Conservation (phyloP, 202 grass and related monocot genomes). For the Panicum virgatum region DNA sequence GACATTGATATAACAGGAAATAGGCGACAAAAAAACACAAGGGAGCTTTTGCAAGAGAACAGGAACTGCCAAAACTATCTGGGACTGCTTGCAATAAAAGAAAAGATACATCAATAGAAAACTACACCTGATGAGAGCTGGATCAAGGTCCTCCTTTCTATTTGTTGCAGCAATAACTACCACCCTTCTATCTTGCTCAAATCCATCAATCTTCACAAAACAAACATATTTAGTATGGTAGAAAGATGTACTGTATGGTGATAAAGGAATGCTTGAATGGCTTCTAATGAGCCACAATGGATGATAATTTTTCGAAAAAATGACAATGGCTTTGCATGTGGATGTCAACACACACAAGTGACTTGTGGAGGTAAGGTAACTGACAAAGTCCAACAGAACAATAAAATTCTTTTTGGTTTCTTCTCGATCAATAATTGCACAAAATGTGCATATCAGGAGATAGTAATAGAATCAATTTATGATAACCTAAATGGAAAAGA, state of each 20-base stretch:
- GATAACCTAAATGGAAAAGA: background rate
- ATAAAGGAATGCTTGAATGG: background rate
- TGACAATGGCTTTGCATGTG: background rate
- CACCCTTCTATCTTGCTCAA: slow-evolving; percentile 78
- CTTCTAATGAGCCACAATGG: background rate
- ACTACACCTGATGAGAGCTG: slow-evolving; percentile 85
- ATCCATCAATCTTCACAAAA: slow-evolving; percentile 88
- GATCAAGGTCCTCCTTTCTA: slow-evolving; percentile 97
- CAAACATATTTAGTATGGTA: slow-evolving; percentile 11
- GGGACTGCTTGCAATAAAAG: slow-evolving; percentile 20
- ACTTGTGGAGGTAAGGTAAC: background rate
- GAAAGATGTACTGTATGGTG: background rate
- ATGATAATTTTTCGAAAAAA: background rate
- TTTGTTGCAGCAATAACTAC: slow-evolving; percentile 98
- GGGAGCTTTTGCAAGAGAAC: slow-evolving; percentile 17
- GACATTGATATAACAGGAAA: background rate
- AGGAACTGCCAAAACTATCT: slow-evolving; percentile 20
- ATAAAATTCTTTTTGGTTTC: background rate
- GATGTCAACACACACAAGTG: background rate
- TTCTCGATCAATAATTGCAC: slow-evolving; percentile 13
- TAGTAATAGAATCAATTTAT: slow-evolving; percentile 20
- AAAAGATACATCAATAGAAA: slow-evolving; percentile 27
- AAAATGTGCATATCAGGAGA: background rate
- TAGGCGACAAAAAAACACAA: background rate
- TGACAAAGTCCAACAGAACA: background rate